phyloP scores from a whole-genome alignment of 108 stramenopile genomes.

The Cyclotella choctawhatcheeana region DNA sequence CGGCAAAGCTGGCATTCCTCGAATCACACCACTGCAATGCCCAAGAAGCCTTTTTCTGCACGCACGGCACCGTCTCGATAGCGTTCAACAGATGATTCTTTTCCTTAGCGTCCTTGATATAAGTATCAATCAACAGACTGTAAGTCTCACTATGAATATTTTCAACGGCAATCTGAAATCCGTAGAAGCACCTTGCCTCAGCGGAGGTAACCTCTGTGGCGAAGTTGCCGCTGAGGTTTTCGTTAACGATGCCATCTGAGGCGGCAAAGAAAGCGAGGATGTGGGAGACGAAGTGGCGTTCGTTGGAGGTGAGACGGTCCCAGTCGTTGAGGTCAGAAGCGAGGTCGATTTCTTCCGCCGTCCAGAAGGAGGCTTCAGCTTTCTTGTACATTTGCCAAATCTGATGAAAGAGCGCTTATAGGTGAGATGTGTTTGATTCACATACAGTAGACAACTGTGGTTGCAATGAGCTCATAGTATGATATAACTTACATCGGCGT shows the following conservation, averaged over 20 bases:
- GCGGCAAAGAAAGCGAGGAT: conserved; percentile 99
- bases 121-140: conserved; percentile 98
- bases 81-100: conserved; percentile 89
- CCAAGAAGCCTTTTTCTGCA: conserved; percentile 98
- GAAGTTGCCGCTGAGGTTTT: conserved; percentile 98
- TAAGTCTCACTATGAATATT: conserved; percentile 99
- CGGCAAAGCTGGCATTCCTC: conserved; percentile 92
- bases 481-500: conserved; percentile 93
- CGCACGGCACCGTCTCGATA: conserved; percentile 95
- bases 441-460: no score
- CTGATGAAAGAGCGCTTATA: conserved; percentile 41
- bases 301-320: conserved; percentile 90
- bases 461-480: no score
- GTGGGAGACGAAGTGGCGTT: conserved; percentile 98
- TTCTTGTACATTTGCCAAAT: conserved; percentile 99
- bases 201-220: conserved; percentile 94
- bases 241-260: conserved; percentile 99
- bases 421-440: no score
- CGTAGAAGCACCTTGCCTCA: conserved; percentile 99
- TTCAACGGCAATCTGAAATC: conserved; percentile 99
- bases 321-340: conserved; percentile 96
- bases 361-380: conserved; percentile 99
- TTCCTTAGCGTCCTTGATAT: conserved; percentile 89
- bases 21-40: conserved; percentile 96
- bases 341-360: conserved; percentile 99